Evolutionary conservation across 192 early-diverging fungal genomes (phyloP).

Genomic region (Coemansia sp.): DNA sequence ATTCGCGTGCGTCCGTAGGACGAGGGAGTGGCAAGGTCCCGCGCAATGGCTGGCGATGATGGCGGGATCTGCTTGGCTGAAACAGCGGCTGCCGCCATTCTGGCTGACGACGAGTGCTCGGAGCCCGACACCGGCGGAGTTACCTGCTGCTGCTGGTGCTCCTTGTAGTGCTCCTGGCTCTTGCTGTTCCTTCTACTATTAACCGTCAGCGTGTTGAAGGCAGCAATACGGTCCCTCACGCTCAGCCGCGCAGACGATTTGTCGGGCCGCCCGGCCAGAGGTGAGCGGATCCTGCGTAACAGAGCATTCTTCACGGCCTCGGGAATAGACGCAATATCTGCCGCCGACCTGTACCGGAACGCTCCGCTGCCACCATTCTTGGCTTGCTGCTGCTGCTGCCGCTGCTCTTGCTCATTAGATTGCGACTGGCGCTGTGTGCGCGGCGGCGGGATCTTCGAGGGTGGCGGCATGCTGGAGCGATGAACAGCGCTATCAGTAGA

Average conservation of each 20-base stretch:
- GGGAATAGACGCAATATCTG: constrained; percentile 6
- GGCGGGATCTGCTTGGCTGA: neutral
- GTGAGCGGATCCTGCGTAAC: constrained; percentile 35
- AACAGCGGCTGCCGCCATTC: neutral
- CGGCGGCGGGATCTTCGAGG: constrained; percentile 14
- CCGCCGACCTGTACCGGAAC: constrained; percentile 2
- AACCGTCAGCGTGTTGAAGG: constrained; percentile 35
- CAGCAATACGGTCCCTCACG: constrained; percentile 42
- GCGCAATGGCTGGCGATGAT: neutral
- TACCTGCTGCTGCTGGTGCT: neutral
- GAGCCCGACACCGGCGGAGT: constrained; percentile 4
- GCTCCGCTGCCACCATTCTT: neutral
- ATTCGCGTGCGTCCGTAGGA: constrained; percentile 14
- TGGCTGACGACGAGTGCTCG: neutral
- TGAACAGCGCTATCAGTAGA: neutral
- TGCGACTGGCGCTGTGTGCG: constrained; percentile 13
- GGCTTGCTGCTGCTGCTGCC: neutral
- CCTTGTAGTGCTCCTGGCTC: neutral
- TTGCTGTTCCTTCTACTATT: constrained; percentile 5
- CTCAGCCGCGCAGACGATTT: constrained; percentile 20
- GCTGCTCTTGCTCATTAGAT: neutral
- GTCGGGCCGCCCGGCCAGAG: constrained; percentile 29
- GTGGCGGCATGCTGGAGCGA: constrained; percentile 44
- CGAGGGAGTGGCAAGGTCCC: neutral
- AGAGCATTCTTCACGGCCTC: constrained; percentile 35